Evolutionary conservation across 2,329 filamentous ascomycete genomes (phyloP), one percentile per base, ranked within the genome.

Genomic region (Hirsutella rhossiliensis): DNA sequence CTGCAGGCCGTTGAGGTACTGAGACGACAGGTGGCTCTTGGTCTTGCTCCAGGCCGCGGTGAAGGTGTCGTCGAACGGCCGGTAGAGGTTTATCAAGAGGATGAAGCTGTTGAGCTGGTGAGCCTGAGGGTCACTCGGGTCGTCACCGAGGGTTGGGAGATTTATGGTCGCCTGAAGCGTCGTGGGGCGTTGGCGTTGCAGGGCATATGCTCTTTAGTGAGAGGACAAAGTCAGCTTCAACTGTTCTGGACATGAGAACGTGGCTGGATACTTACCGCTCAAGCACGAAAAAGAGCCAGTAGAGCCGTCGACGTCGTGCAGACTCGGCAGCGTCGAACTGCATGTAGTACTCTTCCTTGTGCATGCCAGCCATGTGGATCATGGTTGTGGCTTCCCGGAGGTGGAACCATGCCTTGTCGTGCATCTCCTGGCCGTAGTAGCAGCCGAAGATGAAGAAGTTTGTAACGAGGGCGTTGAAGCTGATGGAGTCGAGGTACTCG

Each of bases 391-490:
- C 82, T 61, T 92, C 85, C 23, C 84, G 78, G 11, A 90, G 67
- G 57, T 87, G 79, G 56, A 80, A 88, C 84, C 85, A 90, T 1
- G 84, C 84, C 59, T 80, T 80, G 49, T 84, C 79, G 58, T 88
- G 82, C 58, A 80, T 71, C 49, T 87, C 82, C 40, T 86, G 65
- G 32, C 78, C 81, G 48, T 83, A 82, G 58, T 82, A 78, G 46
- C 80, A 82, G 32, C 76, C 82, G 53, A 86, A 88, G 23, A 90
- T 60, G 59, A 90, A 88, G 61, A 85, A 87, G 43, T 82, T 87
- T n/a, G 82, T 87, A 46, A 80, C 77, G 12, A 86, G 60, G 38
- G 67, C 73, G 52, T 78, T 76, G 46, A 75, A 59, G 9, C 68
- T 75, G 8, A 78, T 71, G 13, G 64, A 64, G 42, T 77, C 75